These are phyloP conservation scores for Malassezia obtusa DNA, from an alignment of 1,284 basidiomycete genomes.

Conservation along the genomic window DNA sequence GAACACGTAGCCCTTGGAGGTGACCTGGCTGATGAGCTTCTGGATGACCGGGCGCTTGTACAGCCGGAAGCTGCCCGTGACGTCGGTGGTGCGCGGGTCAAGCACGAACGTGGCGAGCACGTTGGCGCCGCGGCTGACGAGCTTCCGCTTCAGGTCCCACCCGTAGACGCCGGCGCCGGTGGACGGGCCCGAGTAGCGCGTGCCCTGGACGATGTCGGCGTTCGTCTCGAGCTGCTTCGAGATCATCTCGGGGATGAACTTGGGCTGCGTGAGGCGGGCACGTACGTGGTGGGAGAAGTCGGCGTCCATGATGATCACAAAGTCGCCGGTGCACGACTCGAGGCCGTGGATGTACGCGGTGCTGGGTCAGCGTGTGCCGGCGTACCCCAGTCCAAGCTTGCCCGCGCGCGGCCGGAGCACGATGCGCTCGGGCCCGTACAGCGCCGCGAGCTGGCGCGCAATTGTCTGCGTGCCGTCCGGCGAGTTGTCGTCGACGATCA, in stretches of 20 bases:
- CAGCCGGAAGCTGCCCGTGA: slow-evolving; percentile 49
- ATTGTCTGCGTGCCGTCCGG: slow-evolving; percentile 85
- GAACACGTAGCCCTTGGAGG: slow-evolving; percentile 83
- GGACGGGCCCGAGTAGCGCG: slow-evolving; percentile 29
- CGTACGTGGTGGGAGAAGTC: slow-evolving; percentile 87
- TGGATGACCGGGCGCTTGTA: slow-evolving; percentile 67
- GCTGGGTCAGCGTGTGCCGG: slow-evolving; percentile 50
- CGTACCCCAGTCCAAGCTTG: slow-evolving; percentile 74
- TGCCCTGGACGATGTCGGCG: slow-evolving; percentile 33
- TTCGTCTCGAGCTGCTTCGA: slow-evolving; percentile 19
- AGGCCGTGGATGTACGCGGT: slow-evolving; percentile 86
- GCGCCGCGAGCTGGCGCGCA: slow-evolving; percentile 62
- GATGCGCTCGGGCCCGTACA: slow-evolving; percentile 75
- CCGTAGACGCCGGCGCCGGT: slow-evolving; percentile 34
- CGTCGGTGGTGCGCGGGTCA: slow-evolving; percentile 30
- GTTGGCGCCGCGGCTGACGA: slow-evolving; percentile 33
- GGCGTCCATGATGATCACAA: slow-evolving; percentile 92
- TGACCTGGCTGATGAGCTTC: slow-evolving; percentile 69
- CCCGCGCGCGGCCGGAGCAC: slow-evolving; percentile 74
- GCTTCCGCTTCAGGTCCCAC: slow-evolving; percentile 34
- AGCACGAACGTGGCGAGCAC: slow-evolving; percentile 28
- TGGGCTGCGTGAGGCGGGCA: slow-evolving; percentile 24
- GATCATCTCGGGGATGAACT: slow-evolving; percentile 34
- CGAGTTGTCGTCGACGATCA: slow-evolving; percentile 80
- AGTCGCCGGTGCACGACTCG: slow-evolving; percentile 77